These are phyloP conservation scores for Camellia sinensis DNA, from an alignment of 148 eudicot species.

Conservation along the genomic window DNA sequence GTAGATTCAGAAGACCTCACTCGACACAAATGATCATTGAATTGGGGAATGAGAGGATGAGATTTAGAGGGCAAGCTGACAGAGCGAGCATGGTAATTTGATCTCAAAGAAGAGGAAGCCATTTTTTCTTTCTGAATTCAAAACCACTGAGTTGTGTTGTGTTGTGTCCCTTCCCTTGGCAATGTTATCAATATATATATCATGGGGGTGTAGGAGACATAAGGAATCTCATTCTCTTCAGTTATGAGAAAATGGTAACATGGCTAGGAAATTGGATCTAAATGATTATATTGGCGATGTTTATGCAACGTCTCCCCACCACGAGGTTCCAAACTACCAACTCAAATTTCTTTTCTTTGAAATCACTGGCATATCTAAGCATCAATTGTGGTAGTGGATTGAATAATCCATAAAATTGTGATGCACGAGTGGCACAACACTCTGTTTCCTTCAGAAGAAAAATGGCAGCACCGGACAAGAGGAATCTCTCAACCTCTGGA, in stretches of 20 bases:
- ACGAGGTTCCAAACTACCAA: not conserved
- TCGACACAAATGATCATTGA: conserved; percentile 26
- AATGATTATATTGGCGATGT: not conserved
- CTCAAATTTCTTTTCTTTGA: not conserved
- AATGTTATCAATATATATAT: not conserved
- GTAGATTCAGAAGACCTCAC: conserved; percentile 23
- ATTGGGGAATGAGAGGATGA: conserved; percentile 22
- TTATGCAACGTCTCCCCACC: not conserved
- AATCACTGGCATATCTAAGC: not conserved
- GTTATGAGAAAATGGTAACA: not conserved
- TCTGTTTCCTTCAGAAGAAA: too few species aligned
- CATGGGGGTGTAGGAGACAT: not conserved
- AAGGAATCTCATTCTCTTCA: not conserved
- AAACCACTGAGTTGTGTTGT: too few species aligned
- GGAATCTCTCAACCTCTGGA: not conserved
- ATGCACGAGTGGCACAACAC: too few species aligned
- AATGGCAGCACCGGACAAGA: not conserved
- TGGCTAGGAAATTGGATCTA: not conserved
- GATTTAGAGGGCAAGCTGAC: conserved; percentile 22
- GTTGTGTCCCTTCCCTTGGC: too few species aligned
- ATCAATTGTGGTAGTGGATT: not conserved
- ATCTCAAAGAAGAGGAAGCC: conserved; percentile 15
- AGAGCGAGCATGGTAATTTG: conserved; percentile 22
- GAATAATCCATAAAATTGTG: too few species aligned
- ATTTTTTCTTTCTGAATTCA: not conserved